These are phyloP conservation scores for Solanum phureja DNA, from an alignment of 257 asterid genomes.

Conservation along the genomic window DNA sequence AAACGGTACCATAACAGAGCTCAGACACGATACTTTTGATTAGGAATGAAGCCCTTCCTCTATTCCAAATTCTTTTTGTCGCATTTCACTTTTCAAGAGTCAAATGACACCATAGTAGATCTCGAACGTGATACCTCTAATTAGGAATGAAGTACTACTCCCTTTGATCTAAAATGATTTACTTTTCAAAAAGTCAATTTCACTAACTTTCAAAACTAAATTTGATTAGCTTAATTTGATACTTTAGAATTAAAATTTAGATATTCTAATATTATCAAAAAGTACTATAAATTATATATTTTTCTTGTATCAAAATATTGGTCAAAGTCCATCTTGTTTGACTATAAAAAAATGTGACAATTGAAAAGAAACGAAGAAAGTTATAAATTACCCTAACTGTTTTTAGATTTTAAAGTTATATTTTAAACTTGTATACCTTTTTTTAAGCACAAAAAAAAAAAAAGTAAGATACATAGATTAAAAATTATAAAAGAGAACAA, in stretches of 20 bases:
- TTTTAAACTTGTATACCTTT: too few relatives aligned
- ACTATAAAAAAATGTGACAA: neutral
- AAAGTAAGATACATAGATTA: neutral
- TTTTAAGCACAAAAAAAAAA: too few relatives aligned
- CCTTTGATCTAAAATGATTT: accelerated
- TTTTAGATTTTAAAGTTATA: too few relatives aligned
- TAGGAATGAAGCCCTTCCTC: too few relatives aligned
- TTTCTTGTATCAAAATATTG: neutral
- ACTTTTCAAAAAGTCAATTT: too few relatives aligned
- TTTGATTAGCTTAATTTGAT: too few relatives aligned
- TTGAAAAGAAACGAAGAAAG: too few relatives aligned
- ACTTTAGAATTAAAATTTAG: too few relatives aligned
- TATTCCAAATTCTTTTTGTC: too few relatives aligned
- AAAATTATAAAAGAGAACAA: neutral
- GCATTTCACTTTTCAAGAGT: neutral
- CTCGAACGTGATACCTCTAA: too few relatives aligned
- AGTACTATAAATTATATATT: neutral
- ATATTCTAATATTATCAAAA: neutral
- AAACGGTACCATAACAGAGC: accelerated
- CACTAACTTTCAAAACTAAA: neutral
- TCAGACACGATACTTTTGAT: too few relatives aligned
- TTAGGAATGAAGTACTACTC: neutral
- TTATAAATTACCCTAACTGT: too few relatives aligned
- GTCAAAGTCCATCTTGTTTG: neutral
- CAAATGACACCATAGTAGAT: neutral